Evolutionary conservation across 192 early-diverging fungal species (phyloP), one percentile per base, ranked within the genome.

Genomic region (Glomus cerebriforme): DNA sequence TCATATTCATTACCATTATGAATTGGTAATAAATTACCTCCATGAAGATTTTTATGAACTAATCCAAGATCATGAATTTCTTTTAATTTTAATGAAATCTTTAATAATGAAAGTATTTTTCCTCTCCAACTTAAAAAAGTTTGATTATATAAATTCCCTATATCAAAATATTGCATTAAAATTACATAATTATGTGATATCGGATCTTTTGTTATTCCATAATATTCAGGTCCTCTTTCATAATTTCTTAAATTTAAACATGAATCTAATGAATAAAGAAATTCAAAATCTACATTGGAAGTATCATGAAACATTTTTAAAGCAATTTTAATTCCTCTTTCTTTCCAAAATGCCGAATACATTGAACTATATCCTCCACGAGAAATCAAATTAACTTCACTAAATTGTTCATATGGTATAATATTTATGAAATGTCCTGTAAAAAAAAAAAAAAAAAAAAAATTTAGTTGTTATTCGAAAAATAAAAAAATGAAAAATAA

Each of bases 381-480:
- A 22, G 65, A 29, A 19, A 67, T 19, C 15, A 34, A 29, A 9
- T 67, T 22, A 31, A 67, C 12, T 34, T 67, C 19, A 7, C n/a
- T n/a, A 67, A 67, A 67, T 67, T 67, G 65, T 67, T 67, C 65
- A 35, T 66, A 66, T 15, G 64, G 64, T 31, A 66, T 66, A 22
- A 27, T 15, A 31, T 66, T 2, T 66, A 66, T 43, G 10, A 43
- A 9, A 66, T 66, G 49, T 22, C 49, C 49, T 54, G 19, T 54
- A 22, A 7, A 7, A 54, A 22, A 6, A 54, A 54, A 54, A 43
- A 43, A 43, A 5, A 22, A 22, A 0, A 17, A 54, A 54, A 54
- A 7, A 54, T 1, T 6, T 22, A 19, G 49, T 54, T 54, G 3
- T 54, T 22, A 13, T 47, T 47, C 12, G 9, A 10, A 45, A 9